Conservation (phyloP, 108 stramenopile species). For the Cyclostephanos tholiformis region DNA sequence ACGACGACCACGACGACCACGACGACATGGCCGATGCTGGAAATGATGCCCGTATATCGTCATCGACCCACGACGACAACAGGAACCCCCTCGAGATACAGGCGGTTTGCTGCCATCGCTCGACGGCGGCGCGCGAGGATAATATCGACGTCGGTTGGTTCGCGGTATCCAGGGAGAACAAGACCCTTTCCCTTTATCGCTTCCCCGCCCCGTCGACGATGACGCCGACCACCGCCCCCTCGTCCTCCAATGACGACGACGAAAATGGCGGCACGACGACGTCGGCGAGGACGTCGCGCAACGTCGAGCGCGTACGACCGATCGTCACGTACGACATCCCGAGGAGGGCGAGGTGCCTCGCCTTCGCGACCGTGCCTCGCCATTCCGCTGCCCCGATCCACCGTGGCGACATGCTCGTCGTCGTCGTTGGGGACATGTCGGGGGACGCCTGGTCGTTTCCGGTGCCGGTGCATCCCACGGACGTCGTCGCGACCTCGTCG, state of each 20-base stretch:
- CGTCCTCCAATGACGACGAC: conserved; percentile 5
- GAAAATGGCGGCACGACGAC: neutral
- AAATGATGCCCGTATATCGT: no score
- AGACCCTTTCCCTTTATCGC: conserved; percentile 61
- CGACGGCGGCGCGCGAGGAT: neutral
- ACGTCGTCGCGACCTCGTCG: neutral
- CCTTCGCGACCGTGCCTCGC: conserved; percentile 50
- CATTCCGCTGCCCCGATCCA: neutral
- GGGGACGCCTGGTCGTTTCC: conserved; percentile 80
- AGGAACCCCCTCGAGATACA: conserved; percentile 45
- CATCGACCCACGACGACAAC: no score
- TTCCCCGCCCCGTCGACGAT: neutral
- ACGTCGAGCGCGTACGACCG: conserved; percentile 16
- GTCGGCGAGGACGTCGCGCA: no score
- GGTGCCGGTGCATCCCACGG: conserved; percentile 26
- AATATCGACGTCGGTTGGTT: conserved; percentile 23
- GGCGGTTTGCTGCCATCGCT: conserved; percentile 53
- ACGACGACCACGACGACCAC: conserved; percentile 8
- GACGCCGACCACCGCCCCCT: no score
- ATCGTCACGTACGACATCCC: conserved; percentile 47
- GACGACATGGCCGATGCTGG: conserved; percentile 17
- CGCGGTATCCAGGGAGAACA: conserved; percentile 68
- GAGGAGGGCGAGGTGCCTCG: conserved; percentile 60
- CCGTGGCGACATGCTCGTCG: conserved; percentile 20
- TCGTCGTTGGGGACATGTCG: conserved; percentile 74